These are phyloP conservation scores for Trichoderma aggressivum DNA, from an alignment of 2,329 filamentous ascomycete species.

Conservation along the genomic window DNA sequence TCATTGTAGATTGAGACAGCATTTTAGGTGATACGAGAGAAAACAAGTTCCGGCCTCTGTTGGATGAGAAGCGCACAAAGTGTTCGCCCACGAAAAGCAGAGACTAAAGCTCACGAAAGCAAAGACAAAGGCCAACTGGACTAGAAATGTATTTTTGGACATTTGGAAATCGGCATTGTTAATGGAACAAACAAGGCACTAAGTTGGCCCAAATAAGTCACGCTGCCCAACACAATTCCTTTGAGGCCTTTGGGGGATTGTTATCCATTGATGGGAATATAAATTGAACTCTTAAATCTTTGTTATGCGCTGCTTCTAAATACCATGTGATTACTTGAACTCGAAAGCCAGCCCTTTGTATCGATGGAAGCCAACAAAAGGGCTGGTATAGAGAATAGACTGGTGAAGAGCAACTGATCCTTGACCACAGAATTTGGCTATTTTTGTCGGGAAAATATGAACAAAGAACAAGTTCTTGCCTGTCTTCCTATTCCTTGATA, in stretches of 20 bases:
- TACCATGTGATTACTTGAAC: background rate
- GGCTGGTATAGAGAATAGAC: background rate
- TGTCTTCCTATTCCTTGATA: background rate
- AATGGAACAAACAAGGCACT: background rate
- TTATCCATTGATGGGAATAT: background rate
- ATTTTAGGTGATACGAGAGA: background rate
- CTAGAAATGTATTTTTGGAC: background rate
- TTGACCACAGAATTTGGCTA: background rate
- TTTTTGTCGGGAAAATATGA: background rate
- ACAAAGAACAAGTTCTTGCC: background rate
- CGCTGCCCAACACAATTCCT: background rate
- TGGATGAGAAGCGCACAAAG: background rate
- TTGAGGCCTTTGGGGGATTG: background rate
- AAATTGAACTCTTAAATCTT: background rate
- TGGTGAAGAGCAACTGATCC: background rate
- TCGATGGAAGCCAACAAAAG: background rate
- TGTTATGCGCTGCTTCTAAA: background rate
- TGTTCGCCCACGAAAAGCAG: background rate
- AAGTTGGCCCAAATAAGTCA: background rate
- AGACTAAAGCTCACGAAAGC: background rate
- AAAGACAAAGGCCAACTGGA: background rate
- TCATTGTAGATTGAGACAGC: background rate
- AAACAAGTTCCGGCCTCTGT: background rate
- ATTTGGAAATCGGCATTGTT: background rate
- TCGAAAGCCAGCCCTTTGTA: background rate